These are phyloP conservation scores for Chlamydomonas asymmetrica DNA, from an alignment of 139 green algal genomes.

Conservation along the genomic window DNA sequence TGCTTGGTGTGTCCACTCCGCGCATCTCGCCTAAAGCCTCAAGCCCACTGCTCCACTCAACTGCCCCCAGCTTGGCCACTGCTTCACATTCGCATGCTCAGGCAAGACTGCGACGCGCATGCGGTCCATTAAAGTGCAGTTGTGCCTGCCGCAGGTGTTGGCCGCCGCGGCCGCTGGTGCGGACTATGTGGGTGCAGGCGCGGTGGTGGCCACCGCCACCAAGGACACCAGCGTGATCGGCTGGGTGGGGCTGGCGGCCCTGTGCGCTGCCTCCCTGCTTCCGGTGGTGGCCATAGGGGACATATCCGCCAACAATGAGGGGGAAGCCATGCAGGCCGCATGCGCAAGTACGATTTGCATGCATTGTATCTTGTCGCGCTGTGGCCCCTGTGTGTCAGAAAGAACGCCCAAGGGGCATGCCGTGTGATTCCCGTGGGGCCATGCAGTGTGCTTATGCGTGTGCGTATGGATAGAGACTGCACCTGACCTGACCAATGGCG, in stretches of 20 bases:
- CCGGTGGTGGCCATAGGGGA: constrained; percentile 92
- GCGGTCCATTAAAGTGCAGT: not conserved
- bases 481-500: too few relatives aligned
- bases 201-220: constrained; percentile 53
- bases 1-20: too few relatives aligned
- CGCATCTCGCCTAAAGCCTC: too few relatives aligned
- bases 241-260: constrained; percentile 60
- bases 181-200: constrained; percentile 89
- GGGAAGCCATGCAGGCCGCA: constrained; percentile 46
- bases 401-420: too few relatives aligned
- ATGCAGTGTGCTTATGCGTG: too few relatives aligned
- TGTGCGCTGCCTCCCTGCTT: constrained; percentile 54
- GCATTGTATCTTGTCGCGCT: too few relatives aligned
- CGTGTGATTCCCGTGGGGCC: too few relatives aligned
- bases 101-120: constrained; percentile 43
- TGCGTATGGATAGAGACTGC: too few relatives aligned
- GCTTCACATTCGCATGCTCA: too few relatives aligned
- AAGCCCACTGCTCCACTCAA: too few relatives aligned
- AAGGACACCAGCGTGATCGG: constrained; percentile 83
- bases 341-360: constrained; percentile 55
- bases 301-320: constrained; percentile 64
- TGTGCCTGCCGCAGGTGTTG: not conserved
- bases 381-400: too few relatives aligned
- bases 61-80: too few relatives aligned
- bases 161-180: constrained; percentile 69